A percentile compares a stretch with the other conserved stretches of the same genome.
Evolutionary conservation across 1,284 basidiomycete genomes (phyloP).

Genomic region (Cryptococcus jaspeensis): DNA sequence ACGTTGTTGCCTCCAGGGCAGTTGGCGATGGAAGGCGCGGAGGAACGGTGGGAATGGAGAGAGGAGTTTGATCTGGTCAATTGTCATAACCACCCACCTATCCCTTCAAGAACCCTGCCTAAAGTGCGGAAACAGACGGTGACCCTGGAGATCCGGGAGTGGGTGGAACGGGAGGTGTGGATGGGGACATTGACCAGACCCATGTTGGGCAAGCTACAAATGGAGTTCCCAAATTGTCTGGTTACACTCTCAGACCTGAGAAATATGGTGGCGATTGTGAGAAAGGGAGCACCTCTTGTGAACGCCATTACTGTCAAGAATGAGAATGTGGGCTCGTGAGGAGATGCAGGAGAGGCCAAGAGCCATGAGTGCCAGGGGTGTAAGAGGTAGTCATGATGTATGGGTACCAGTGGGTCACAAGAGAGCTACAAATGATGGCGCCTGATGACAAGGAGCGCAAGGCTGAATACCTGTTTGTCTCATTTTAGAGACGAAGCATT

Average conservation of each 20-base stretch:
- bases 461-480: too few relatives aligned
- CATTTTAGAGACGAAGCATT: too few relatives aligned
- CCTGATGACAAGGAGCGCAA: too few relatives aligned
- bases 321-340: too few relatives aligned
- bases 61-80: not conserved
- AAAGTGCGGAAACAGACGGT: not conserved
- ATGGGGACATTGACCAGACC: not conserved
- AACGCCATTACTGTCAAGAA: too few relatives aligned
- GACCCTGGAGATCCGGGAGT: not conserved
- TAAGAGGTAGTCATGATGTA: too few relatives aligned
- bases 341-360: too few relatives aligned
- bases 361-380: too few relatives aligned
- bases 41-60: not conserved
- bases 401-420: too few relatives aligned
- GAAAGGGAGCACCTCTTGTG: too few relatives aligned
- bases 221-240: not conserved
- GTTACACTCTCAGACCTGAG: not conserved
- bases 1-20: not conserved
- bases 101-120: not conserved
- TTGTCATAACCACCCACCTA: slow-evolving; percentile 1
- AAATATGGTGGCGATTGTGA: too few relatives aligned
- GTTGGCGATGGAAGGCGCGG: not conserved
- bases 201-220: slow-evolving; percentile 1
- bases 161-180: not conserved
- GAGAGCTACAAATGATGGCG: too few relatives aligned